Conservation (phyloP, 805 yeast genomes). For the Candida pseudofarinosa region DNA sequence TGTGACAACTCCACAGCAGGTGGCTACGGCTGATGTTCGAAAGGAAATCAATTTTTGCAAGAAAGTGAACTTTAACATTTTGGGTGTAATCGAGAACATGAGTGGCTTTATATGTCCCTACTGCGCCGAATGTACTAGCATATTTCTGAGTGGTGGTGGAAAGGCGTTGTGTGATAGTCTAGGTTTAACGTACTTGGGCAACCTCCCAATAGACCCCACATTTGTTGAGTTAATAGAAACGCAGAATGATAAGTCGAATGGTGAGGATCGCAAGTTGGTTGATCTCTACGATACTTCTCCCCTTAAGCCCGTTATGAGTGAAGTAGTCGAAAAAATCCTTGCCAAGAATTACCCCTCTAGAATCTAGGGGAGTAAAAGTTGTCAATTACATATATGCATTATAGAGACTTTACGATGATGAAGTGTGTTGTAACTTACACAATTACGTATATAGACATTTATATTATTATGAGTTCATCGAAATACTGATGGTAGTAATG, state of each 20-base stretch:
- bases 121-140: slow-evolving; percentile 88
- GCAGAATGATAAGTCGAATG: slow-evolving; percentile 35
- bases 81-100: slow-evolving; percentile 95
- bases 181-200: slow-evolving; percentile 69
- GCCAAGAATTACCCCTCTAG: slow-evolving; percentile 25
- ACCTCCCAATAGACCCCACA: slow-evolving; percentile 88
- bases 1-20: slow-evolving; percentile 94
- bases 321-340: slow-evolving; percentile 32
- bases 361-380: slow-evolving; percentile 6
- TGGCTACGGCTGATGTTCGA: slow-evolving; percentile 89
- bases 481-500: background rate
- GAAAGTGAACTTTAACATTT: slow-evolving; percentile 72
- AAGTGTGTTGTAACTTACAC: background rate
- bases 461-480: background rate
- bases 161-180: slow-evolving; percentile 58
- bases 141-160: slow-evolving; percentile 95
- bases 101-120: slow-evolving; percentile 93
- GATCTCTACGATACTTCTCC: slow-evolving; percentile 33
- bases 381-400: slow-evolving; percentile 1
- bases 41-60: slow-evolving; percentile 90
- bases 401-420: background rate
- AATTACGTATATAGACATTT: background rate
- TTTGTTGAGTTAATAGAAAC: slow-evolving; percentile 86
- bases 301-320: slow-evolving; percentile 34
- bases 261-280: slow-evolving; percentile 20